Base-by-base conservation (phyloP, 768 basidiomycete genomes). In the Pleurotus sapidus region DNA sequence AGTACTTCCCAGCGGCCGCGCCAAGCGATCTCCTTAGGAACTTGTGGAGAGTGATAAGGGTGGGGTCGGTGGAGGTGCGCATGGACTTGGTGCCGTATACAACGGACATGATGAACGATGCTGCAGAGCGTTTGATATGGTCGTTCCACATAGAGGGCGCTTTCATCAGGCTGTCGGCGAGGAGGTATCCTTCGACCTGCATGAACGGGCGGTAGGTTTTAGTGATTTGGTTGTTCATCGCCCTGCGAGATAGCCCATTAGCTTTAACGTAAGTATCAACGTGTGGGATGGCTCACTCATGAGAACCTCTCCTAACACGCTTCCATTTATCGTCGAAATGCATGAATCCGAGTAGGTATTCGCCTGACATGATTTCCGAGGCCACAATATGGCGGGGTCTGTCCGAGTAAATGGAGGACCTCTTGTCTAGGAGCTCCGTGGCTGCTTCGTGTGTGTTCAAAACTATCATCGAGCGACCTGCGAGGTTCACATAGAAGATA, bases 401-500 rank as follows among this genome's bases (percentile, higher is more conserved):
- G 38, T 70, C 68, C 0, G 64, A 65, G 58, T 72, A 70, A 43
- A 64, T 70, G 1, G 43, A 49, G 5, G 64, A 58, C 15, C 71
- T 68, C 25, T 67, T 66, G 40, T 75, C 73, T 18, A 75, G 60
- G 14, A 77, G 63, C 30, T 77, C 76, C 6, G 51, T 57, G 1
- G 69, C 72, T 12, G 66, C 64, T 55, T 64, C 67, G 37, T 62
- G 59, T 20, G 62, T 67, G 63, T 74, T 76, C 15, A 76, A 49
- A 23, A 76, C 20, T 15, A 77, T 23, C 18, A 76, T 69, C 47
- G 71, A 69, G 46, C 76, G 72, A 12, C 75, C 75, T 5, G 74
- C 62, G 18, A 77, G 56, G 47, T 73, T 68, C 0, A 61, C 56
- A 48, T 71, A 73, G 1, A 68, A 56, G 18, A 76, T 70, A 6